Percentiles rank a stretch among this genome's conserved stretches.
phyloP scores from a whole-genome alignment of 176 grass and related monocot species.

The Bonia amplexicaulis region DNA sequence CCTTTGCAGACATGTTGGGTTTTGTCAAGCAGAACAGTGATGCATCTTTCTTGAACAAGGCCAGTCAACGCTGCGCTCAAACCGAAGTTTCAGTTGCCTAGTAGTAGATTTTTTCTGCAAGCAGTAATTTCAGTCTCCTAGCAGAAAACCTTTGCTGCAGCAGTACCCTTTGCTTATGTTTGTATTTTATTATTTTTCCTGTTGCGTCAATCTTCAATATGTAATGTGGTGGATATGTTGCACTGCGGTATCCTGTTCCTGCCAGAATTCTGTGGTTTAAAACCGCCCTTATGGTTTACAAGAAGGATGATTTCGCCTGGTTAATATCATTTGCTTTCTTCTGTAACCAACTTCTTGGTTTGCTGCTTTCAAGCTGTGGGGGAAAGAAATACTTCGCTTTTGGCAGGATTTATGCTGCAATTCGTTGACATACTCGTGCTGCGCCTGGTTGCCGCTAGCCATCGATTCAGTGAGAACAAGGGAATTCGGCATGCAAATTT shows the following conservation, averaged over 20 bases:
- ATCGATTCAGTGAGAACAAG: neutral
- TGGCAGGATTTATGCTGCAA: no score
- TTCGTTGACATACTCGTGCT: no score
- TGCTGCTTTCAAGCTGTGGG: no score
- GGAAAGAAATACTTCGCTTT: no score
- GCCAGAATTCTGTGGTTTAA: neutral
- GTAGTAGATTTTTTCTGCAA: neutral
- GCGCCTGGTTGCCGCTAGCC: neutral
- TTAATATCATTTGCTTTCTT: no score
- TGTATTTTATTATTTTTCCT: neutral
- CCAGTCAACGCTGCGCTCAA: neutral
- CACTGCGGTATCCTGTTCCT: neutral
- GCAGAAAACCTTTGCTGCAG: neutral
- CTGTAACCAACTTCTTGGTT: no score
- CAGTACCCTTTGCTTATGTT: neutral
- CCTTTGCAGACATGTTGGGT: neutral
- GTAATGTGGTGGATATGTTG: slow-evolving; percentile 18
- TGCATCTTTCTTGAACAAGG: neutral
- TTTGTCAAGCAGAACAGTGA: neutral
- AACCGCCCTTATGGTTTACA: neutral
- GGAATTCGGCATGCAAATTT: no score
- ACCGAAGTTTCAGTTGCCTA: neutral
- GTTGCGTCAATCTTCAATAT: neutral
- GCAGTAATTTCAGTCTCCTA: neutral
- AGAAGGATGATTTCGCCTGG: no score